Percentiles rank a stretch among this genome's conserved stretches.
Conservation (phyloP, 2,329 filamentous ascomycete species). For the Diaporthe longicolla region DNA sequence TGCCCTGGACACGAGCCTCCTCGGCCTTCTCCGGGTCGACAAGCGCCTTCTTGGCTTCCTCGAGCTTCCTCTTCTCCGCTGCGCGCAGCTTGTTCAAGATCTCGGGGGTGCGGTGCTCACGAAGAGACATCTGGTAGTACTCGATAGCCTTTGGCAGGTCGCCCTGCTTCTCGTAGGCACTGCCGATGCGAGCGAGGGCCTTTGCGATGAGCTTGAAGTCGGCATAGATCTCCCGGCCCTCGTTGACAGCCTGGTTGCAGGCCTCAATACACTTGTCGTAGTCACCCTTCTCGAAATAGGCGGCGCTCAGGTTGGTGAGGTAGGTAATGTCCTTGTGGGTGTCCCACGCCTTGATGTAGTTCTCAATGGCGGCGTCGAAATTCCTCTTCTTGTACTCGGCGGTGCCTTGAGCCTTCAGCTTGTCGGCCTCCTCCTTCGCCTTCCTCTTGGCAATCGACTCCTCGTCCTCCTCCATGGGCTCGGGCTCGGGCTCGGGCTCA, state of each 20-base stretch:
- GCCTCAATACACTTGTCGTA: constrained; percentile 88
- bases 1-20: constrained; percentile 93
- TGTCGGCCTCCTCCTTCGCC: constrained; percentile 92
- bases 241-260: constrained; percentile 89
- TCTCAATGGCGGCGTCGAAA: constrained; percentile 93
- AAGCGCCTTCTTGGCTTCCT: constrained; percentile 82
- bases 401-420: constrained; percentile 94
- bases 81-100: constrained; percentile 92
- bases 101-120: constrained; percentile 96
- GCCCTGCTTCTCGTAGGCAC: constrained; percentile 91
- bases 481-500: constrained; percentile 74
- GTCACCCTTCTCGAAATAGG: constrained; percentile 96
- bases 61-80: constrained; percentile 88
- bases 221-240: constrained; percentile 89
- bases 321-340: constrained; percentile 96
- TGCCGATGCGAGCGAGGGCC: constrained; percentile 95
- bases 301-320: constrained; percentile 94
- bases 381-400: constrained; percentile 98
- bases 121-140: constrained; percentile 93
- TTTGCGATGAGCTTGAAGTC: constrained; percentile 99
- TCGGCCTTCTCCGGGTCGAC: constrained; percentile 93
- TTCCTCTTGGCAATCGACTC: constrained; percentile 87
- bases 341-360: constrained; percentile 97
- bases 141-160: constrained; percentile 85
- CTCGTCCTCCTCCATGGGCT: constrained; percentile 81